Percentiles rank a stretch among this genome's conserved stretches.
Conservation (phyloP, 2,329 filamentous ascomycete genomes). For the Epichloe gansuensis region DNA sequence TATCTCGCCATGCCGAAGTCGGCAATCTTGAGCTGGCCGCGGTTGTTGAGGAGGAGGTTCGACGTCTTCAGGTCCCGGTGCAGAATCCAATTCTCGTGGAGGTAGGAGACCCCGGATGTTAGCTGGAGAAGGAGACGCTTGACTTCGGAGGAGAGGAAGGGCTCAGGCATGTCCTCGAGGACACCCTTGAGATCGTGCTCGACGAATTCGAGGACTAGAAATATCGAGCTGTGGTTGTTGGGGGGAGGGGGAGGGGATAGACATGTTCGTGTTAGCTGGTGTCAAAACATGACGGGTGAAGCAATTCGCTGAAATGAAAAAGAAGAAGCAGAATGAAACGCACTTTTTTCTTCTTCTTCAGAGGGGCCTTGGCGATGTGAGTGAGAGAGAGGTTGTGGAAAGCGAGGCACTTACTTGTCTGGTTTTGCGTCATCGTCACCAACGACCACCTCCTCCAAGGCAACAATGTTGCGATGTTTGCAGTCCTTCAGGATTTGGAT, state of each 20-base stretch:
- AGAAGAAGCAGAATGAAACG: background rate
- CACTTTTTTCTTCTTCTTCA: background rate
- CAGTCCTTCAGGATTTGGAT: constrained; percentile 82
- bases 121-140: constrained; percentile 85
- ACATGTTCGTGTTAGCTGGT: background rate
- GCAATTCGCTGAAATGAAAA: background rate
- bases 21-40: constrained; percentile 85
- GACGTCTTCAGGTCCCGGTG: constrained; percentile 90
- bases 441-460: constrained; percentile 71
- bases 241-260: background rate
- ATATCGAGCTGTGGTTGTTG: constrained; percentile 46
- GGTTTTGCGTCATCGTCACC: constrained; percentile 45
- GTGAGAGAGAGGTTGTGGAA: background rate
- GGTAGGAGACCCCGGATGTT: constrained; percentile 64
- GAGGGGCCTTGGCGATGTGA: background rate
- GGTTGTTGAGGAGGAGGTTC: constrained; percentile 90
- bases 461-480: constrained; percentile 70
- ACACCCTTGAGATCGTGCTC: constrained; percentile 94
- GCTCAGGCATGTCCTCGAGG: constrained; percentile 86
- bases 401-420: constrained; percentile 33
- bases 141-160: constrained; percentile 82
- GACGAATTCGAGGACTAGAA: constrained; percentile 91
- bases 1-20: constrained; percentile 98
- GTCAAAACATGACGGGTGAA: background rate
- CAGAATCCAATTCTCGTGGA: constrained; percentile 83